These are phyloP conservation scores for Clohesyomyces aquaticus DNA, from an alignment of 495 filamentous ascomycete genomes.

Conservation along the genomic window DNA sequence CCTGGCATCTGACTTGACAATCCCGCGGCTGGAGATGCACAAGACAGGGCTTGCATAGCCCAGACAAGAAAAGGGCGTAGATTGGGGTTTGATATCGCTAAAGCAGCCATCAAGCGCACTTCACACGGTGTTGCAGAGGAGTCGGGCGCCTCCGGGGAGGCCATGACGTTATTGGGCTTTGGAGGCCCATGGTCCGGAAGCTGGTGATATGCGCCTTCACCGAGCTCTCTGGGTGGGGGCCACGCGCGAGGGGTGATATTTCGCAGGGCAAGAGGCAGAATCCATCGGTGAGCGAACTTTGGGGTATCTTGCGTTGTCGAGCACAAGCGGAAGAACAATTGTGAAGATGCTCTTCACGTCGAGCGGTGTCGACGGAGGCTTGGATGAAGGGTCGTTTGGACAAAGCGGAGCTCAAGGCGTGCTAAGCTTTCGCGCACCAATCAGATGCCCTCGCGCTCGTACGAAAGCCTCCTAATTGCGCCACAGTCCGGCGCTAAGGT, in stretches of 20 bases:
- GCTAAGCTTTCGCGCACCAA: not conserved
- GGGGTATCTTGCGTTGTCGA: slow-evolving; percentile 6
- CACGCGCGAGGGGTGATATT: not conserved
- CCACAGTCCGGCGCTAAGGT: not conserved
- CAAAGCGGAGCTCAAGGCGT: not conserved
- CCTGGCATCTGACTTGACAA: slow-evolving; percentile 14
- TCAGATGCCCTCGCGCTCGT: not conserved
- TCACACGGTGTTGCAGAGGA: slow-evolving; percentile 3
- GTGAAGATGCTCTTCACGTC: not conserved
- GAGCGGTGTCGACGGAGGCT: slow-evolving; percentile 10
- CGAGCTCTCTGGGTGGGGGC: slow-evolving; percentile 9
- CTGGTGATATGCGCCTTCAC: slow-evolving; percentile 20
- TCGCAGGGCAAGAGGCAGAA: slow-evolving; percentile 12
- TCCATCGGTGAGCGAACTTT: slow-evolving; percentile 18
- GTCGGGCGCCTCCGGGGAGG: slow-evolving; percentile 16
- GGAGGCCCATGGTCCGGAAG: not conserved
- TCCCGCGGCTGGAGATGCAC: not conserved
- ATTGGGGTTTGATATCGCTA: slow-evolving; percentile 1
- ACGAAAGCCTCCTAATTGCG: not conserved
- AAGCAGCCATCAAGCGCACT: slow-evolving; percentile 16
- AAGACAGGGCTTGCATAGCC: slow-evolving; percentile 16
- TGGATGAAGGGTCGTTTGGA: not conserved
- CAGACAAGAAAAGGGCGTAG: slow-evolving; percentile 5
- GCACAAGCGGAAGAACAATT: slow-evolving; percentile 7
- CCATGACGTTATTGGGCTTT: slow-evolving; percentile 13